These are phyloP conservation scores for Hypoxylon crocopeplum DNA, from an alignment of 495 filamentous ascomycete genomes.

Conservation along the genomic window DNA sequence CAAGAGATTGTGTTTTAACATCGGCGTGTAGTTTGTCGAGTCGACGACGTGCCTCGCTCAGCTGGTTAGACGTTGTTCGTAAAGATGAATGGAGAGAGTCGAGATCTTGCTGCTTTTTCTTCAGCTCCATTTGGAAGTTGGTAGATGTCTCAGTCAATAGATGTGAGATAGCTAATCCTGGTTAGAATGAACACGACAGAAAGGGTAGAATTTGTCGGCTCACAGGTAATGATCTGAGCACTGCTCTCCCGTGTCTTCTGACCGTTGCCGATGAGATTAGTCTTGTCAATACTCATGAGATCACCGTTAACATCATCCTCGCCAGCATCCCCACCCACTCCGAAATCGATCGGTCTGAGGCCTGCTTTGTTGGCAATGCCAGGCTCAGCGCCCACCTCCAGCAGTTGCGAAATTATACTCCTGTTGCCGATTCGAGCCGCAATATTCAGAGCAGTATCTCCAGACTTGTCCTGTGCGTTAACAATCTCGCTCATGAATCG, in stretches of 20 bases:
- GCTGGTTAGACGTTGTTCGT: constrained; percentile 76
- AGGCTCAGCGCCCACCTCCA: constrained; percentile 92
- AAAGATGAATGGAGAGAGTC: constrained; percentile 78
- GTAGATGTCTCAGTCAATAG: constrained; percentile 75
- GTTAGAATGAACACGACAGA: constrained; percentile 6
- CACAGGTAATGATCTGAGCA: constrained; percentile 74
- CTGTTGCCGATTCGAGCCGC: constrained; percentile 89
- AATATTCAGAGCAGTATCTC: constrained; percentile 93
- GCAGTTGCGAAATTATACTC: constrained; percentile 87
- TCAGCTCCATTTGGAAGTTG: constrained; percentile 76
- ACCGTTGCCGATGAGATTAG: constrained; percentile 42
- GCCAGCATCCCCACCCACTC: constrained; percentile 69
- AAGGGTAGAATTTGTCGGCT: constrained; percentile 41
- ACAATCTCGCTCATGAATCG: constrained; percentile 96
- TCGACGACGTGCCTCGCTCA: constrained; percentile 75
- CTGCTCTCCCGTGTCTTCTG: constrained; percentile 64
- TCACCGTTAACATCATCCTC: constrained; percentile 55
- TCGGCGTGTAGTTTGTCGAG: constrained; percentile 70
- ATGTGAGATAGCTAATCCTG: constrained; percentile 67
- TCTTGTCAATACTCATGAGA: constrained; percentile 28
- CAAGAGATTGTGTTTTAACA: constrained; percentile 52
- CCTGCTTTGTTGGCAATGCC: constrained; percentile 88
- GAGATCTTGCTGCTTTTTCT: constrained; percentile 80
- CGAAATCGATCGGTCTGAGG: constrained; percentile 86
- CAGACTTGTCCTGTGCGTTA: constrained; percentile 87